A percentile compares a stretch with the other conserved stretches of the same genome.
Conservation (phyloP, 495 filamentous ascomycete genomes). For the Xylaria acuta region DNA sequence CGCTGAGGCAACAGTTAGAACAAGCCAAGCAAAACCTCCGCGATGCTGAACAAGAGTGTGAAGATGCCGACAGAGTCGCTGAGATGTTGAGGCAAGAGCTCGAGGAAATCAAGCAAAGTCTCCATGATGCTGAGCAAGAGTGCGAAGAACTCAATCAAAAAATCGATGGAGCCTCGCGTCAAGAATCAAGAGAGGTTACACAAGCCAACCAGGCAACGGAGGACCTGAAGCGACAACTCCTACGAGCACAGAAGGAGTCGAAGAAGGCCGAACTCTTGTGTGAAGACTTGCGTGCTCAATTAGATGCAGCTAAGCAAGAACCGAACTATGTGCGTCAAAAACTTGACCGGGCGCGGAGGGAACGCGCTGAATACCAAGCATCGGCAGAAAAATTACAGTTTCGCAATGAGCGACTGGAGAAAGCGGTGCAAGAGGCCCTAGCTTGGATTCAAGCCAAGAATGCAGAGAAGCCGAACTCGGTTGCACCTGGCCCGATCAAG, state of each 20-base stretch:
- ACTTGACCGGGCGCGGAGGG: conserved; percentile 52
- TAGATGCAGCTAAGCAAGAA: conserved; percentile 34
- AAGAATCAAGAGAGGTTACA: conserved; percentile 56
- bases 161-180: conserved; percentile 50
- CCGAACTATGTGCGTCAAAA: conserved; percentile 48
- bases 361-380: conserved; percentile 52
- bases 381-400: conserved; percentile 51
- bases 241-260: conserved; percentile 24
- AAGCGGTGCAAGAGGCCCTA: conserved; percentile 36
- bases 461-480: conserved; percentile 34
- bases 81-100: not conserved
- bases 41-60: conserved; percentile 49
- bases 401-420: conserved; percentile 47
- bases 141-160: conserved; percentile 43
- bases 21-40: conserved; percentile 41
- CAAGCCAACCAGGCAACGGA: conserved; percentile 53
- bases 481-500: conserved; percentile 32
- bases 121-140: not conserved
- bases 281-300: conserved; percentile 35
- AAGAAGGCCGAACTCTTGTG: conserved; percentile 37
- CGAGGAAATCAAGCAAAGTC: not conserved
- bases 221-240: not conserved
- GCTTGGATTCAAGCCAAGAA: conserved; percentile 46
- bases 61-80: conserved; percentile 29
- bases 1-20: conserved; percentile 66